Evolutionary conservation across 2,329 filamentous ascomycete genomes (phyloP).

Genomic region (Talaromyces pinophilus): DNA sequence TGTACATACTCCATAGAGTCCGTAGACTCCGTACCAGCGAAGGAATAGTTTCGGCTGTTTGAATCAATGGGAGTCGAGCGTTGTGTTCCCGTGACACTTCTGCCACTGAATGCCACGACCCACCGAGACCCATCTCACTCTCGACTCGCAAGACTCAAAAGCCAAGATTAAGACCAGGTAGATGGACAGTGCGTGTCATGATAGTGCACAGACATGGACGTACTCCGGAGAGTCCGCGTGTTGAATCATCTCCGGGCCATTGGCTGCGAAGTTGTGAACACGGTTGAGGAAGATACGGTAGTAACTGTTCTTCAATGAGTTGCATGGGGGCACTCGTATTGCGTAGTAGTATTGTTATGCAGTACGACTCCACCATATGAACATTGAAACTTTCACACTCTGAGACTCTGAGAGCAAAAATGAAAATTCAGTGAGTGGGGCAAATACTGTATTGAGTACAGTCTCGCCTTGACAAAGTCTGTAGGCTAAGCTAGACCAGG

Average conservation of each 20-base stretch:
- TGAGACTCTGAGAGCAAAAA: not conserved
- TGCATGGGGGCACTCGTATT: not conserved
- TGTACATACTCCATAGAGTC: not conserved
- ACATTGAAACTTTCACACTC: not conserved
- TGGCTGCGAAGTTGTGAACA: constrained; percentile 7
- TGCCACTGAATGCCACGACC: constrained; percentile 7
- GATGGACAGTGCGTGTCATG: constrained; percentile 4
- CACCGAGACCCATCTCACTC: constrained; percentile 3
- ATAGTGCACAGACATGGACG: constrained; percentile 1
- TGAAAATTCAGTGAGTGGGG: constrained; percentile 1
- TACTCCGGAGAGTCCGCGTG: not conserved
- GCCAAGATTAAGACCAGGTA: not conserved
- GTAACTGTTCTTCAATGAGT: not conserved
- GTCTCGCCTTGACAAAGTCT: not conserved
- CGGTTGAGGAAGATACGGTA: not conserved
- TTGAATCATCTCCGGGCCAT: constrained; percentile 6
- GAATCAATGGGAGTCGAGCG: constrained; percentile 13
- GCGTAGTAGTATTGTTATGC: constrained; percentile 6
- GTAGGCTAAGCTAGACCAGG: constrained; percentile 5
- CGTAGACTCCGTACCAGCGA: not conserved
- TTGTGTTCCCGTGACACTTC: constrained; percentile 19
- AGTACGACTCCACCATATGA: constrained; percentile 2
- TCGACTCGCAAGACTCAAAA: not conserved
- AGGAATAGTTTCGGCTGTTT: constrained; percentile 2
- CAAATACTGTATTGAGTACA: not conserved